Conservation (phyloP, 1,139 yeast genomes). For the Debaryomyces sp. region DNA sequence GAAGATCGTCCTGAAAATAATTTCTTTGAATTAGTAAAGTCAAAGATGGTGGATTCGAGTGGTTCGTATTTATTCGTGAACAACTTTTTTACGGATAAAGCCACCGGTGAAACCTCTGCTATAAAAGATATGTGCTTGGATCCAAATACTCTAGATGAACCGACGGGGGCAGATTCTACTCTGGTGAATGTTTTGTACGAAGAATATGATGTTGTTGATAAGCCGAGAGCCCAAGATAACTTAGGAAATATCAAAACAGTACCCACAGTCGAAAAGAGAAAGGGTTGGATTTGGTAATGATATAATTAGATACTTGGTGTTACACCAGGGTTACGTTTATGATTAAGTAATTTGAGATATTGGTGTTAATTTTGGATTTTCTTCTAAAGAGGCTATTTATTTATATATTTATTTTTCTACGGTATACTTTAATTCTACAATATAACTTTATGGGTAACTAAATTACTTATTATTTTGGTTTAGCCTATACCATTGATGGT, state of each 20-base stretch:
- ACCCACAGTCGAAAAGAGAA: conserved; percentile 13
- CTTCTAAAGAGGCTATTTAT: conserved; percentile 10
- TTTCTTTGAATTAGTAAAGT: conserved; percentile 1
- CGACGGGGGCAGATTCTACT: conserved; percentile 6
- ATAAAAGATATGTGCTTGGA: not conserved
- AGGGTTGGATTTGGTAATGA: conserved; percentile 36
- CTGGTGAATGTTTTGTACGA: conserved; percentile 19
- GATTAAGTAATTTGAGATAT: conserved; percentile 10
- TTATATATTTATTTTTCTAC: conserved; percentile 4
- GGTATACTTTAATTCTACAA: conserved; percentile 1
- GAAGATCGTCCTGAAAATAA: not conserved
- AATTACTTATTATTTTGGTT: not conserved
- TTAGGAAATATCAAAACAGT: conserved; percentile 10
- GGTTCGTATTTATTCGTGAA: conserved; percentile 3
- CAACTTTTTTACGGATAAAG: not conserved
- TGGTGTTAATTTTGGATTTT: conserved; percentile 12
- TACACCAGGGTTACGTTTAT: conserved; percentile 3
- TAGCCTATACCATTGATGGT: not conserved
- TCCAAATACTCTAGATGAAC: not conserved
- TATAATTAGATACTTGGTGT: not conserved
- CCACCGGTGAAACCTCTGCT: not conserved
- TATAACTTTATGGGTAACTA: not conserved
- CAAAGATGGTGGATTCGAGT: conserved; percentile 1
- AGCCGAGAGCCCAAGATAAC: conserved; percentile 22
- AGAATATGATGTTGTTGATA: conserved; percentile 49